phyloP scores from a whole-genome alignment of 208 protist species.

The Trypanosoma avium region DNA sequence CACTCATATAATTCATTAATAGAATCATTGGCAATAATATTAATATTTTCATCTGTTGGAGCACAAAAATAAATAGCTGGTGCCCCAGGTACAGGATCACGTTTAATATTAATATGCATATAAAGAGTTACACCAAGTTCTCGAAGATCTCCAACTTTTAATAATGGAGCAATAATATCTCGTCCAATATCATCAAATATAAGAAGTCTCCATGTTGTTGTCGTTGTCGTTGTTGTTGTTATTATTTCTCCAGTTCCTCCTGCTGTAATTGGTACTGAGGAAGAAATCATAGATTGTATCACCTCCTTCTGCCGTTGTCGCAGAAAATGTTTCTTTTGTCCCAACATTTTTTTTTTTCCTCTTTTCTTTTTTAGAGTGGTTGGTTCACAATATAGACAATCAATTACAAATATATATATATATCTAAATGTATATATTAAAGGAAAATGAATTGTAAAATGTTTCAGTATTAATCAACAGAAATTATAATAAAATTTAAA shows the following conservation, averaged over 20 bases:
- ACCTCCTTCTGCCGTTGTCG: constrained; percentile 69
- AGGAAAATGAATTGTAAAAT: no score
- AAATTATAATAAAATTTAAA: no score
- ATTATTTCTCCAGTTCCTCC: constrained; percentile 28
- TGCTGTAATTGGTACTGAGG: constrained; percentile 54
- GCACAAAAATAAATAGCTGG: constrained; percentile 90
- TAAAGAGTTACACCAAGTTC: constrained; percentile 90
- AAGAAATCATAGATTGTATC: constrained; percentile 69
- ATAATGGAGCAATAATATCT: constrained; percentile 87
- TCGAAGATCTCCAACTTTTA: constrained; percentile 84
- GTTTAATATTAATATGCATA: constrained; percentile 81
- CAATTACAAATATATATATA: no score
- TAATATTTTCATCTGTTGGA: constrained; percentile 86
- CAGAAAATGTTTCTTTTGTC: constrained; percentile 51
- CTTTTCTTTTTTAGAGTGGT: constrained; percentile 9
- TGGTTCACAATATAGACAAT: background rate
- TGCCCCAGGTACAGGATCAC: constrained; percentile 83
- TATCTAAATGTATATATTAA: no score
- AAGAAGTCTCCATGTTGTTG: constrained; percentile 80
- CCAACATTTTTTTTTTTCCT: constrained; percentile 21
- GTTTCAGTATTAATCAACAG: no score
- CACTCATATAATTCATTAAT: constrained; percentile 79
- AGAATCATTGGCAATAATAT: constrained; percentile 72
- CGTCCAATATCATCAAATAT: constrained; percentile 88
- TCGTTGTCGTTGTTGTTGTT: constrained; percentile 10